Base-by-base conservation (phyloP, 1,139 yeast genomes). In the Magnusiomyces magnusii region DNA sequence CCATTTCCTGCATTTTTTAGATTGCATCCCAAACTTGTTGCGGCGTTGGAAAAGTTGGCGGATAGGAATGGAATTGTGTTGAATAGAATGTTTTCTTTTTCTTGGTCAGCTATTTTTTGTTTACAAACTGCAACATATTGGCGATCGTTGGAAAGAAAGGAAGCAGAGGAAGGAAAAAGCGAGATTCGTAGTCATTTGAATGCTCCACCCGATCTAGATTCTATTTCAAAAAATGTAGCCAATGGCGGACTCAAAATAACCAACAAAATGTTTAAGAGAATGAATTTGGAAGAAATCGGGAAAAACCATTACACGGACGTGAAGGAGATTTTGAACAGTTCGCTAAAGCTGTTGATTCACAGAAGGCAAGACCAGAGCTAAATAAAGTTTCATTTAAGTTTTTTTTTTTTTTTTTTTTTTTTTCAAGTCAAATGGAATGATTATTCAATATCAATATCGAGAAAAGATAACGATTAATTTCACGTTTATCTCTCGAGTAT, bases 101-200 rank as follows among this genome's bases (percentile, higher is more conserved):
- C 62, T 3, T 47, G 19, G 41, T 55, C 58, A 1, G 28, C 53
- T 10, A 39, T 51, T 28, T 58, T 58, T 51, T 58, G 61, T 34
- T 78, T 75, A 27, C 66, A 79, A 2, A 73, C 80, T 17, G 76
- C 83, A 0, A 74, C 75, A 23, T 70, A 78, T 1, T 65, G 84
- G 15, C 73, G 84, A 72, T 66, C 68, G 1, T 62, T 82, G 13
- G 88, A 84, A 62, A 84, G 81, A 57, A 64, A 67, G 1, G 65
- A 65, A 13, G 68, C 63, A 0, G 69, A 41, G 21, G 47, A 41
- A n/a, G 19, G 7, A 13, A 13, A 13, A 31, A 13, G 10, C 36
- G 36, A 31, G 13, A 7, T 9, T 31, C 10, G 36, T 7, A 31
- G 13, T 31, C 67, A 81, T 24, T 84, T 80, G 61, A 75, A 75